Conservation (phyloP, 495 filamentous ascomycete species). For the Penicillium goetzii region DNA sequence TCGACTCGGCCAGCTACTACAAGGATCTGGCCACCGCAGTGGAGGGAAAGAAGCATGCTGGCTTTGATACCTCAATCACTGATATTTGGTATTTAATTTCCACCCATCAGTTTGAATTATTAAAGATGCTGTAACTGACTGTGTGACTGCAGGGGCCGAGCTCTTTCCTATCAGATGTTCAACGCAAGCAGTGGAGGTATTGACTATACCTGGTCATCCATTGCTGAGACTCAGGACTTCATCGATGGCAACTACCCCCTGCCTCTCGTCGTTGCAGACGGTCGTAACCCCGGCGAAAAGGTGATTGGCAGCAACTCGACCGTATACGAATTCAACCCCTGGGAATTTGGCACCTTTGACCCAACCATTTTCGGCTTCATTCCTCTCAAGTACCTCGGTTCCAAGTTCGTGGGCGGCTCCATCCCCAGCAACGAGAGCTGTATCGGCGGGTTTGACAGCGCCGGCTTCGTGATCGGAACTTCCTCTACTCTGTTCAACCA, state of each 20-base stretch:
- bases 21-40: slow-evolving; percentile 64
- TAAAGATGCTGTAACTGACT: slow-evolving; percentile 13
- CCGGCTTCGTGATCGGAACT: slow-evolving; percentile 86
- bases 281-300: slow-evolving; percentile 64
- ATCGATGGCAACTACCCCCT: slow-evolving; percentile 72
- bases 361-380: slow-evolving; percentile 79
- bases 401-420: slow-evolving; percentile 71
- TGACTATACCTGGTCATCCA: slow-evolving; percentile 85
- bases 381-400: slow-evolving; percentile 75
- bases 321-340: slow-evolving; percentile 85
- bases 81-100: slow-evolving; percentile 76
- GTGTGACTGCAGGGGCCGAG: slow-evolving; percentile 54
- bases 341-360: slow-evolving; percentile 84
- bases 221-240: slow-evolving; percentile 71
- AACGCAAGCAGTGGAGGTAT: slow-evolving; percentile 77
- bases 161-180: slow-evolving; percentile 82
- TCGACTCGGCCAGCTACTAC: slow-evolving; percentile 68
- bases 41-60: slow-evolving; percentile 65
- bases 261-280: slow-evolving; percentile 81
- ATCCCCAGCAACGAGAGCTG: slow-evolving; percentile 65
- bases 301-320: slow-evolving; percentile 77
- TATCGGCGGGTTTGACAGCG: slow-evolving; percentile 81
- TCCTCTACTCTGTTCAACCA: slow-evolving; percentile 90
- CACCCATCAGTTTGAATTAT: background rate
- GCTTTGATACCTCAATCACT: slow-evolving; percentile 77